These are phyloP conservation scores for Fragilaria radians DNA, from an alignment of 108 stramenopile genomes.

Conservation along the genomic window DNA sequence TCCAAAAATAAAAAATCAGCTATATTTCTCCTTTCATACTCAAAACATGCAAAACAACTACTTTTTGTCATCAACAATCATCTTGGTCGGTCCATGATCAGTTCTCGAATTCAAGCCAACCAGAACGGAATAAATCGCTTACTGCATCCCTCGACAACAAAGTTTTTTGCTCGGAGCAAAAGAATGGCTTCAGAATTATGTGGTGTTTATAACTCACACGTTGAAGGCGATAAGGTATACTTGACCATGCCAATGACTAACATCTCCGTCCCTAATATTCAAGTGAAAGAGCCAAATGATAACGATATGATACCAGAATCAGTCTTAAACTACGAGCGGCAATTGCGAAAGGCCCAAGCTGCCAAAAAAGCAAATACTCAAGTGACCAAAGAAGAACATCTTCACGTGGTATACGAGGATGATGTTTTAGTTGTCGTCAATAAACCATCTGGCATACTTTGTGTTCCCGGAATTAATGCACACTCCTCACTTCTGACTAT, in stretches of 20 bases:
- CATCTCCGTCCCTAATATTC: neutral
- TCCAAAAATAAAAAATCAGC: too few species aligned
- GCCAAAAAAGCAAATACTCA: slow-evolving; percentile 29
- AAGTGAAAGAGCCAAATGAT: neutral
- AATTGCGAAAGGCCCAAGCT: slow-evolving; percentile 55
- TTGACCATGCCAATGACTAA: neutral
- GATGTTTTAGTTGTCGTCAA: slow-evolving; percentile 57
- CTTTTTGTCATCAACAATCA: too few species aligned
- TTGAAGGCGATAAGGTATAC: neutral
- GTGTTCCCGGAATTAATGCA: slow-evolving; percentile 65
- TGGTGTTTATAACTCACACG: neutral
- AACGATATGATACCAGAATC: slow-evolving; percentile 41
- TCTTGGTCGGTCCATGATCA: too few species aligned
- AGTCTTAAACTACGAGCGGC: slow-evolving; percentile 72
- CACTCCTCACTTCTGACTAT: slow-evolving; percentile 47
- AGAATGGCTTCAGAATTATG: neutral
- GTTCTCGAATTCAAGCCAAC: too few species aligned
- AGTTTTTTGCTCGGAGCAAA: too few species aligned
- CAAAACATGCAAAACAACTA: too few species aligned
- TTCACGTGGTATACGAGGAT: slow-evolving; percentile 54
- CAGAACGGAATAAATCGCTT: too few species aligned
- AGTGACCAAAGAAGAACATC: slow-evolving; percentile 27
- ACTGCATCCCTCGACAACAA: too few species aligned
- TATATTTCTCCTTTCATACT: too few species aligned
- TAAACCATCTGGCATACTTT: slow-evolving; percentile 72